Evolutionary conservation across 164 flowering plant genomes (phyloP).

Genomic region (Umbellularia californica): DNA sequence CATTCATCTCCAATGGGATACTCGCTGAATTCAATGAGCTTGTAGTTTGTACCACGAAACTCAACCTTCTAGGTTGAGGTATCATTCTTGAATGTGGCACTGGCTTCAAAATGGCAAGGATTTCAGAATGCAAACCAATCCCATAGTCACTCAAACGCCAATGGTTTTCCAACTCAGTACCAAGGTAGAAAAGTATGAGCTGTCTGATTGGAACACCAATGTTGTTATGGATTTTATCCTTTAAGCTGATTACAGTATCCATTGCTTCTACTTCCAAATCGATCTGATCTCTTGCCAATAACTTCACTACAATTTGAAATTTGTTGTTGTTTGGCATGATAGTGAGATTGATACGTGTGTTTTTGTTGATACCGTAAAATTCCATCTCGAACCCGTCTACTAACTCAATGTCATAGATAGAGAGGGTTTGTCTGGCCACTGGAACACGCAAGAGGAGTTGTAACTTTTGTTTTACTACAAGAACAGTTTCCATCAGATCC

Average conservation of each 20-base stretch:
- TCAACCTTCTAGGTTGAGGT: conserved; percentile 34
- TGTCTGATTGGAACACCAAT: conserved; percentile 54
- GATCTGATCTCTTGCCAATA: conserved; percentile 34
- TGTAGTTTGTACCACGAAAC: conserved; percentile 54
- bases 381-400: conserved; percentile 77
- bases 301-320: conserved; percentile 40
- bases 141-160: conserved; percentile 66
- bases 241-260: conserved; percentile 45
- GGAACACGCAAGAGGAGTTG: conserved; percentile 52
- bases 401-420: conserved; percentile 53
- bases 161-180: conserved; percentile 50
- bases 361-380: conserved; percentile 60
- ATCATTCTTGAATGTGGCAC: conserved; percentile 22
- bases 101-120: conserved; percentile 40
- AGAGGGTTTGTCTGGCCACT: conserved; percentile 41
- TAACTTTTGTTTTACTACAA: conserved; percentile 50
- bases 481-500: conserved; percentile 40
- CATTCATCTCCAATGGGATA: conserved; percentile 58
- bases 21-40: conserved; percentile 48
- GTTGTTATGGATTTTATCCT: conserved; percentile 66
- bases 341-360: conserved; percentile 50
- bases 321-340: conserved; percentile 19
- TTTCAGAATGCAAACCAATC: conserved; percentile 44
- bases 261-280: conserved; percentile 46
- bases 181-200: conserved; percentile 40